A percentile compares a stretch with the other conserved stretches of the same genome.
phyloP scores from a whole-genome alignment of 257 asterid genomes.

The Fraxinus cuspidata region DNA sequence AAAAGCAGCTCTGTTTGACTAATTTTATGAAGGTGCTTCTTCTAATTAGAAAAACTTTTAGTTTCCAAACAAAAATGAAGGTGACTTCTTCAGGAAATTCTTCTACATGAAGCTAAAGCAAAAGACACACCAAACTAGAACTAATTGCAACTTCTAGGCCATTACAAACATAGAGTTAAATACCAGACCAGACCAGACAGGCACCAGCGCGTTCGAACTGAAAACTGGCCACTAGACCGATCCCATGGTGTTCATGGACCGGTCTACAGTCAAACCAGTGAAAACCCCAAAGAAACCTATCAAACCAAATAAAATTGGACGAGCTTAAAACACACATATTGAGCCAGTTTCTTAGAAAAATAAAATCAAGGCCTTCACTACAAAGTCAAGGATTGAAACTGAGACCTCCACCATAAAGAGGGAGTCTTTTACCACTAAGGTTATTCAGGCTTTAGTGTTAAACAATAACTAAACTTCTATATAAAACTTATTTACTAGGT shows the following conservation, averaged over 20 bases:
- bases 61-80: too few species aligned
- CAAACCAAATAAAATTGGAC: not conserved
- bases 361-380: not conserved
- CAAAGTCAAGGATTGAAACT: not conserved
- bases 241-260: not conserved
- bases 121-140: not conserved
- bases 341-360: not conserved
- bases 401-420: not conserved
- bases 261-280: not conserved
- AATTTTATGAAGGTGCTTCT: too few species aligned
- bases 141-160: not conserved
- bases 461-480: not conserved
- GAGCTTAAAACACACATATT: not conserved
- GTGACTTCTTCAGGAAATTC: too few species aligned
- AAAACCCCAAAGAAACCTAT: not conserved
- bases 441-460: not conserved
- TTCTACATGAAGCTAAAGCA: too few species aligned
- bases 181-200: not conserved
- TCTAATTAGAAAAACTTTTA: too few species aligned
- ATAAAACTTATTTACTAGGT: not conserved
- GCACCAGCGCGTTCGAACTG: not conserved
- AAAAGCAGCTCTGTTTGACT: too few species aligned
- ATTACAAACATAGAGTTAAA: not conserved
- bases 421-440: not conserved
- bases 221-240: not conserved